These are phyloP conservation scores for Dittrichia graveolens DNA, from an alignment of 129 eudicot species.

Conservation along the genomic window DNA sequence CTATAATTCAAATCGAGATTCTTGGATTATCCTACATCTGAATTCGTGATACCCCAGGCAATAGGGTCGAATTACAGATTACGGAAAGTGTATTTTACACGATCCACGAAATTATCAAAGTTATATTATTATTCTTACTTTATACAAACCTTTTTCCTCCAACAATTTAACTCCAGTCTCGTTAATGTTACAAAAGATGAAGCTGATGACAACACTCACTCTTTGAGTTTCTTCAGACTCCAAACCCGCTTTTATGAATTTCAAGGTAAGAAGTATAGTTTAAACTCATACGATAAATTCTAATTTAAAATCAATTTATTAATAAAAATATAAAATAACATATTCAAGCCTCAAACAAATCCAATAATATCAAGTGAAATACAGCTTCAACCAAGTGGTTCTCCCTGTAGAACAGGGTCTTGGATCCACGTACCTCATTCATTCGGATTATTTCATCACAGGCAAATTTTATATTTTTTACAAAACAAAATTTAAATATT, in stretches of 20 bases:
- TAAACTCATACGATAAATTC: neutral
- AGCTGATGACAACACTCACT: slow-evolving; percentile 33
- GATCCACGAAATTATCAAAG: too few relatives aligned
- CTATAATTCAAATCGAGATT: too few relatives aligned
- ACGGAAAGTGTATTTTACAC: too few relatives aligned
- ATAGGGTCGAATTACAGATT: too few relatives aligned
- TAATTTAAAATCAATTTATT: neutral
- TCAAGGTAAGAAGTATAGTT: slow-evolving; percentile 27
- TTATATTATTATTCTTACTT: too few relatives aligned
- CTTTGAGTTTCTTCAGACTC: slow-evolving; percentile 34
- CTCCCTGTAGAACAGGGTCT: slow-evolving; percentile 38
- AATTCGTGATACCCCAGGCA: too few relatives aligned
- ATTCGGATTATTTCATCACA: slow-evolving; percentile 29
- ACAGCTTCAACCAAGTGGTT: slow-evolving; percentile 40
- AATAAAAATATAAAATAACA: neutral
- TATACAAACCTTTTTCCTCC: too few relatives aligned
- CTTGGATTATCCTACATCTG: too few relatives aligned
- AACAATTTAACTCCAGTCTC: slow-evolving; percentile 32
- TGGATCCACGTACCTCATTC: slow-evolving; percentile 35
- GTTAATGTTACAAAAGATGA: slow-evolving; percentile 30
- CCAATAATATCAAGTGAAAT: slow-evolving; percentile 33
- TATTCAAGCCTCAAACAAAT: slow-evolving; percentile 21
- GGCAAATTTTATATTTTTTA: neutral
- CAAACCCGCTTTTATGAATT: slow-evolving; percentile 5
- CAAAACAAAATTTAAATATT: neutral